Evolutionary conservation across 192 early-diverging fungal genomes (phyloP), one percentile per base, ranked within the genome.

Genomic region (Linnemannia hyalina): DNA sequence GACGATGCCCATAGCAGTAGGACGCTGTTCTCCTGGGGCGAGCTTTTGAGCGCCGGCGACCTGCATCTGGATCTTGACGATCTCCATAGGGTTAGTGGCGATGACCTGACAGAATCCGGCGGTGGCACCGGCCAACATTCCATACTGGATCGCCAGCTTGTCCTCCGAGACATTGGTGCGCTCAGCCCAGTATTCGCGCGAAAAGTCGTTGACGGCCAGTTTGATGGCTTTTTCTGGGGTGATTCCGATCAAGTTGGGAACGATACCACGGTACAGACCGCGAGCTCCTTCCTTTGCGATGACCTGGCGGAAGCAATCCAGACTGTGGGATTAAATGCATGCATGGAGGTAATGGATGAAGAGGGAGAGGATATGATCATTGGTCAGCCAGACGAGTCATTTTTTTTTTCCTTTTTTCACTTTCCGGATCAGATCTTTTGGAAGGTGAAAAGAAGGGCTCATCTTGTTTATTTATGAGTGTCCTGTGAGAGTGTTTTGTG

Each of bases 181-280:
- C 8, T 63, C 72, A 16, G 88, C 91, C 75, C 87, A 88, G 69
- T 83, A 85, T 46, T 91, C 89, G 46, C 91, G 89, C 0, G 77
- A 44, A 76, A 82, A 88, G 77, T 92, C 91, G 74, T 92, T 92
- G 57, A 92, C 91, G 46, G 90, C 90, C 42, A 92, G 80, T 76
- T 92, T 92, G 74, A 92, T 92, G 47, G 91, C 91, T 82, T 92
- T 92, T 89, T 92, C 91, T 6, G 91, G 91, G 10, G 88, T 90
- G 46, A 92, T 90, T 40, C 91, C 90, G 32, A 91, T 70, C 23
- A 92, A 52, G 68, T 91, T 92, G 35, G 91, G 90, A 7, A 71
- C 81, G 49, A 92, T 77, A 22, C 91, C 91, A 42, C 85, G 75
- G 81, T 92, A 92, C 4, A 92, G 81, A 16, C 90, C 90, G 57